Base-by-base conservation (phyloP, 2,329 filamentous ascomycete species). In the Diaporthe sp. region DNA sequence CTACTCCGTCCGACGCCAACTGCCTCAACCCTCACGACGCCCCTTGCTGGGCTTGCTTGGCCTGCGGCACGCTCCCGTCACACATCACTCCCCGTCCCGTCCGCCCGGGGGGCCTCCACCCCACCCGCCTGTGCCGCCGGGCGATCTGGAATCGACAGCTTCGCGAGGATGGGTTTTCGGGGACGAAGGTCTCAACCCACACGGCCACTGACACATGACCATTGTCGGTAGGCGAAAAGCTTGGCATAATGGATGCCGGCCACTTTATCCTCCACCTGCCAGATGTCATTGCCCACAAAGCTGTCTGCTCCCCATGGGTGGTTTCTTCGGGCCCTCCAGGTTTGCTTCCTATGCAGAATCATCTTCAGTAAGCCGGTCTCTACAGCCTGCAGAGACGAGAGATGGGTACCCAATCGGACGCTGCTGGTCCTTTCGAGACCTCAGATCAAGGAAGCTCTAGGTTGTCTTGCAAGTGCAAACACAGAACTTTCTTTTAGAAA, bases 1-100 rank as follows among this genome's bases (percentile, higher is more conserved):
- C n/a, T 38, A n/a, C 45, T 54, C 64, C 64, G 64, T 68, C 64
- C 64, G 47, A 68, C 64, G 64, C 64, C 64, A 52, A 40, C 33
- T 54, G 64, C 64, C n/a, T 68, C 64, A 68, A 54, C 64, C 54
- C 33, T n/a, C 64, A 68, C 64, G 54, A 19, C 52, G 47, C 6
- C 64, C 64, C 64, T 52, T 52, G 33, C 15, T 68, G 33, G 64
- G 17, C 15, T n/a, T n/a, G 15, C 45, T 50, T 68, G 64, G 33
- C 64, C 45, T 67, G 45, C 45, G 61, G 61, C 61, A 67, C 42
- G 45, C 45, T 68, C 47, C 64, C 64, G 64, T 68, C 30, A 40
- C 64, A 68, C 64, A 68, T 40, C n/a, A 10, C 22, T 35, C 64
- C 40, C 64, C 45, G 45, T 52, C 13, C 64, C 64, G 45, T 5